Conservation (phyloP, 257 asterid genomes). For the Solanum chmielewskii region DNA sequence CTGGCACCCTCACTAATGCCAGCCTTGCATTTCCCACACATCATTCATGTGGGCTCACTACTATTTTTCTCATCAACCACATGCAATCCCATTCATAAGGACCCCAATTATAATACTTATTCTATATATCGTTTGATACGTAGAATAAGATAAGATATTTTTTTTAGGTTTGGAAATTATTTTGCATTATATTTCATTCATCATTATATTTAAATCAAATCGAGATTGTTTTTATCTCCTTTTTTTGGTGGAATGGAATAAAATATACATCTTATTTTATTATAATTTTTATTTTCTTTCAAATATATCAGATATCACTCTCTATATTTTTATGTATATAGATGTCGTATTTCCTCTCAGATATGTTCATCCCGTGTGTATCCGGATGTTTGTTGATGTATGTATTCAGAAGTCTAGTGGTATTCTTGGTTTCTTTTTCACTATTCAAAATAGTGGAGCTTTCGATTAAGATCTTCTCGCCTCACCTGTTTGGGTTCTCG, state of each 20-base stretch:
- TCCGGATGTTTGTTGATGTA: rapidly evolving
- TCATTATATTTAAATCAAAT: background rate
- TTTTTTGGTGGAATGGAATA: background rate
- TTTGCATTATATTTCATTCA: background rate
- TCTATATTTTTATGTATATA: too few species aligned
- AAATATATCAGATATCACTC: too few species aligned
- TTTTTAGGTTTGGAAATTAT: background rate
- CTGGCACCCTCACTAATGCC: conserved; percentile 86
- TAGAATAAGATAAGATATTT: background rate
- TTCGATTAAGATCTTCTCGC: too few species aligned
- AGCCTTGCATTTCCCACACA: conserved; percentile 70
- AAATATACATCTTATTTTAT: rapidly evolving
- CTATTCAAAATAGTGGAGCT: too few species aligned
- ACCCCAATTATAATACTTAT: conserved; percentile 21
- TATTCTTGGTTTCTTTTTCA: too few species aligned
- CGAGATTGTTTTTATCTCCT: background rate
- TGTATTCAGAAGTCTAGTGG: background rate
- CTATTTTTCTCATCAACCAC: conserved; percentile 34
- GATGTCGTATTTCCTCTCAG: rapidly evolving
- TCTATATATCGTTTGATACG: background rate
- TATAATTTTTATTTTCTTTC: rapidly evolving
- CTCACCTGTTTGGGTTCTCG: too few species aligned
- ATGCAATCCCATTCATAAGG: conserved; percentile 31
- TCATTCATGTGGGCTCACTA: conserved; percentile 54
- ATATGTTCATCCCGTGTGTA: background rate